Base-by-base conservation (phyloP, 192 early-diverging fungal genomes). In the Coemansia sp. region DNA sequence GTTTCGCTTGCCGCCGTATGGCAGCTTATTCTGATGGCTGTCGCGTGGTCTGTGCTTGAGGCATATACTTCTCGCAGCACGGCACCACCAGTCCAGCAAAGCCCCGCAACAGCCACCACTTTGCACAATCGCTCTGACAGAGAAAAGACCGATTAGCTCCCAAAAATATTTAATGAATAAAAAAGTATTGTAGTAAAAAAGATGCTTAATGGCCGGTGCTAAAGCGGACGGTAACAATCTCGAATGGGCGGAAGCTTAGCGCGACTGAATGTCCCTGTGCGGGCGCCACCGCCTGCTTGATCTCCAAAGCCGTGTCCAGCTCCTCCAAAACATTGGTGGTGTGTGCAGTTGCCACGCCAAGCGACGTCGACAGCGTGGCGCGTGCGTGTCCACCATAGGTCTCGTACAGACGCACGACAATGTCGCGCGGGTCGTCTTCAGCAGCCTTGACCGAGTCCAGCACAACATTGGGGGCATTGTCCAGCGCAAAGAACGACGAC, bases 391-490 rank as follows among this genome's bases (percentile, higher is more conserved):
- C 94, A 21, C 97, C 96, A 69, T 87, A 93, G 1, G 93, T 85
- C 76, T 99, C 95, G 64, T 95, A 95, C 22, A 99, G 58, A 29
- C 97, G 81, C 18, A 99, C 56, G 36, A 98, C 70, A 10, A 99
- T 63, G 33, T 81, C 71, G n/a, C 85, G 70, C 4, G 81, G 54
- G 48, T 90, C 85, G 60, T 68, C 77, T 67, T 99, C 95, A 2
- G 97, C 90, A 9, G 82, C 66, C 76, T 99, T 99, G 62, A 99
- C 79, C 0, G 92, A 91, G 60, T 99, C 95, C 43, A 99, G 68
- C 17, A 99, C 85, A 14, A 97, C 83, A 56, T 92, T 95, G n/a
- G 75, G 65, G 1, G 67, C 70, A 9, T 56, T 71, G 0, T 60
- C 12, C 22, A 79, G 22, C 0, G 44, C 17, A 42, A 79, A 68